phyloP scores from a whole-genome alignment of 306 rosid genomes.

The Citrullus mucosospermus region DNA sequence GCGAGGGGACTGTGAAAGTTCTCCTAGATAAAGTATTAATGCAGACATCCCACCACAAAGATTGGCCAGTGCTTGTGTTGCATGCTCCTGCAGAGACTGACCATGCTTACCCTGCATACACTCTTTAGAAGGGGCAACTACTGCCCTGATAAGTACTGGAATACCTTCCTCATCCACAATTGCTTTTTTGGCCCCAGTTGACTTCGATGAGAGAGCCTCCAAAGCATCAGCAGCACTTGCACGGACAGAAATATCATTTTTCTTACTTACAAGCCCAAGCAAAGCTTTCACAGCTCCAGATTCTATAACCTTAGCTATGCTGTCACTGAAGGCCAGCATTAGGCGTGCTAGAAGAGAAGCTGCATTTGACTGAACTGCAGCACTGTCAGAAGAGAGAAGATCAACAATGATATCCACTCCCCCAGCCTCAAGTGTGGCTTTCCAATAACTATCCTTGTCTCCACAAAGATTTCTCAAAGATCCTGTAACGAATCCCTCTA shows the following conservation, averaged over 20 bases:
- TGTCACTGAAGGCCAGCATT: constrained; percentile 81
- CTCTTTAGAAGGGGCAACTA: constrained; percentile 97
- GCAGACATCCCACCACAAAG: constrained; percentile 90
- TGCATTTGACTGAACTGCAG: constrained; percentile 86
- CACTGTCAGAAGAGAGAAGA: constrained; percentile 80
- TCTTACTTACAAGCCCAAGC: constrained; percentile 59
- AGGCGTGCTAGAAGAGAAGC: constrained; percentile 91
- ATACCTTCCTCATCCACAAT: constrained; percentile 64
- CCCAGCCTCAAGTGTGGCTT: constrained; percentile 90
- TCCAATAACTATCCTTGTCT: constrained; percentile 90
- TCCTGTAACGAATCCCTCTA: constrained; percentile 90
- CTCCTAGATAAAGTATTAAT: constrained; percentile 74
- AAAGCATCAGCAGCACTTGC: constrained; percentile 98
- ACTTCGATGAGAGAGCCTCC: constrained; percentile 81
- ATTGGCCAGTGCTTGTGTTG: constrained; percentile 77
- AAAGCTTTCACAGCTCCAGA: constrained; percentile 86
- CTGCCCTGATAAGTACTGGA: constrained; percentile 76
- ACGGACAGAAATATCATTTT: constrained; percentile 78
- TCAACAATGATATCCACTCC: constrained; percentile 85
- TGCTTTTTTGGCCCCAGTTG: constrained; percentile 57
- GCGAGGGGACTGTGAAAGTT: constrained; percentile 74
- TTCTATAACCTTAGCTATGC: constrained; percentile 83
- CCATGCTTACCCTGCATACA: constrained; percentile 78
- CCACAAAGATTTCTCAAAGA: constrained; percentile 95
- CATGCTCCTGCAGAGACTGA: constrained; percentile 67